Evolutionary conservation across 1,139 yeast species (phyloP).

Genomic region (Candida labiduridarum): DNA sequence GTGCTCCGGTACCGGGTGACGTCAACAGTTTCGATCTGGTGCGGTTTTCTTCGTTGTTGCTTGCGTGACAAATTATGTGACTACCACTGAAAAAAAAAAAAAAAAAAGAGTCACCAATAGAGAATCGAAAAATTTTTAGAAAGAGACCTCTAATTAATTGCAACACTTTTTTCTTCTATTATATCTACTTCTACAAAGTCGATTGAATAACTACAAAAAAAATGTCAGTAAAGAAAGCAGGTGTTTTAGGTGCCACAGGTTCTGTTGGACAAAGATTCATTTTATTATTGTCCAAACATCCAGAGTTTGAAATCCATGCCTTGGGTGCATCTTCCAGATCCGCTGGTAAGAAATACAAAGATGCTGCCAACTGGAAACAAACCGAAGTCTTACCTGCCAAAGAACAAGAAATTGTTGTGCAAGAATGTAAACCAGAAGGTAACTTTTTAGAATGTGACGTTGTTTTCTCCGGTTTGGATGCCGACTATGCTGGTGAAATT

Average conservation of each 20-base stretch:
- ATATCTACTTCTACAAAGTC: not conserved
- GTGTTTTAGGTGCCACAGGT: slow-evolving; percentile 97
- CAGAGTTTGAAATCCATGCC: slow-evolving; percentile 81
- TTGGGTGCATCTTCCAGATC: slow-evolving; percentile 94
- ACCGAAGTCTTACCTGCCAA: slow-evolving; percentile 74
- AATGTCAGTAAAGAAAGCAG: slow-evolving; percentile 54
- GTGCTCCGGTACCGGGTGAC: not conserved
- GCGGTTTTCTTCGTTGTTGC: not conserved
- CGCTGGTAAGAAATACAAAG: slow-evolving; percentile 83
- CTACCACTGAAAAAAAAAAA: not conserved
- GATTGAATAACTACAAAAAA: not conserved
- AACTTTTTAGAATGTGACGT: slow-evolving; percentile 87
- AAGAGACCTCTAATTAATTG: not conserved
- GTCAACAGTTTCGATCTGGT: not conserved
- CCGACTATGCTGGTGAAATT: slow-evolving; percentile 90
- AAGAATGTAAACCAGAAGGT: slow-evolving; percentile 73
- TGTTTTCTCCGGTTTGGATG: slow-evolving; percentile 92
- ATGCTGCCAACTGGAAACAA: slow-evolving; percentile 96
- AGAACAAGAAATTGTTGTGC: slow-evolving; percentile 65
- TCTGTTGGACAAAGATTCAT: slow-evolving; percentile 97
- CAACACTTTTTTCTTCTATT: not conserved
- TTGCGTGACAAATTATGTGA: not conserved
- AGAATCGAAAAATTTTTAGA: not conserved
- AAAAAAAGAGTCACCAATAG: not conserved
- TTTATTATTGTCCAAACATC: slow-evolving; percentile 79